Conservation (phyloP, 1,284 basidiomycete species). For the Fistulina hepatica region DNA sequence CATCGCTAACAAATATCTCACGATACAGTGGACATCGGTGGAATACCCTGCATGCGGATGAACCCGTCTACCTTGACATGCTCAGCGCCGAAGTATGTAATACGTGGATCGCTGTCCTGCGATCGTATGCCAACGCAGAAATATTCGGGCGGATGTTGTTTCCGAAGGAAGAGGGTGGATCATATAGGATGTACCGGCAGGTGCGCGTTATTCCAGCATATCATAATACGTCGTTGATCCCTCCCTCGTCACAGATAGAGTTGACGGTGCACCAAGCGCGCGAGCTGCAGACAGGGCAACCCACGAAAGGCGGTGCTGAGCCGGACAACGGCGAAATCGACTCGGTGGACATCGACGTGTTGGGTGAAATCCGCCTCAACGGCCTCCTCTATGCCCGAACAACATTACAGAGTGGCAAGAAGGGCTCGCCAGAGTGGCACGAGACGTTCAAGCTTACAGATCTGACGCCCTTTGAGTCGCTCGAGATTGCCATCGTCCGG, state of each 20-base stretch:
- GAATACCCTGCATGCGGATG: constrained; percentile 38
- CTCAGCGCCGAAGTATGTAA: constrained; percentile 44
- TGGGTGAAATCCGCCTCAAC: constrained; percentile 60
- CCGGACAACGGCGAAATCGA: constrained; percentile 29
- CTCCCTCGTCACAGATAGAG: too few relatives aligned
- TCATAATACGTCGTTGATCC: too few relatives aligned
- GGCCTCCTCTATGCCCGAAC: constrained; percentile 57
- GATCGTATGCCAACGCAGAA: constrained; percentile 67
- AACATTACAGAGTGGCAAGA: constrained; percentile 59
- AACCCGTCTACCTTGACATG: constrained; percentile 65
- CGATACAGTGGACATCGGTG: background rate
- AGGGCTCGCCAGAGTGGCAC: constrained; percentile 64
- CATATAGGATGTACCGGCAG: constrained; percentile 78
- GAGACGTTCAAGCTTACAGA: constrained; percentile 65
- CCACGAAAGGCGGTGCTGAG: constrained; percentile 7
- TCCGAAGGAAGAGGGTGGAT: constrained; percentile 54
- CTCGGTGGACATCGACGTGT: constrained; percentile 52
- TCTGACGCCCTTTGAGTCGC: constrained; percentile 57
- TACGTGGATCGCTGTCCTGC: constrained; percentile 64
- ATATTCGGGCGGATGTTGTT: constrained; percentile 54
- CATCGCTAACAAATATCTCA: constrained; percentile 7
- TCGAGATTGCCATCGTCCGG: constrained; percentile 53
- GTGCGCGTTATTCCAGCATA: too few relatives aligned
- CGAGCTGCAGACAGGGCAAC: constrained; percentile 26
- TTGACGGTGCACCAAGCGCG: constrained; percentile 59